Evolutionary conservation across 768 basidiomycete species (phyloP).

Genomic region (Russula vinacea): DNA sequence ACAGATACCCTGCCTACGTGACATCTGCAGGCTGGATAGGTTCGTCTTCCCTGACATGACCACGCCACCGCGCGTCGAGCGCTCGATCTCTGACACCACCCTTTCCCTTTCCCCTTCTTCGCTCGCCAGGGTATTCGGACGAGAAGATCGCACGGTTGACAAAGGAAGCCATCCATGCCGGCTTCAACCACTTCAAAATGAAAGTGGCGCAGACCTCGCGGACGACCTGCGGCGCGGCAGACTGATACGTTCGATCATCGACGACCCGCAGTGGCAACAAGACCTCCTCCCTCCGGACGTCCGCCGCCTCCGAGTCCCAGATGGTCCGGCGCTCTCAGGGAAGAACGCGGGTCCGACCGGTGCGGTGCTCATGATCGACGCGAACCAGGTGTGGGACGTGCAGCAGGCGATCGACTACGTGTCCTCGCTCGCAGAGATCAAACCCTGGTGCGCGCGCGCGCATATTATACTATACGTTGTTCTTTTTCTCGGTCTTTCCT

Average conservation of each 20-base stretch:
- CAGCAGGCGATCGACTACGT: slow-evolving; percentile 91
- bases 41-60: slow-evolving; percentile 28
- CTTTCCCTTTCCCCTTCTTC: too few species aligned
- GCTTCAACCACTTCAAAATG: slow-evolving; percentile 99
- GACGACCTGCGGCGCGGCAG: slow-evolving; percentile 84
- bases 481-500: not conserved
- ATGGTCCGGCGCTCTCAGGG: slow-evolving; percentile 59
- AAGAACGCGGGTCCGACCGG: slow-evolving; percentile 97
- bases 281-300: slow-evolving; percentile 57
- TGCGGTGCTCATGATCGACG: slow-evolving; percentile 93
- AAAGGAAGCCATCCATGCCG: slow-evolving; percentile 75
- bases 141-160: slow-evolving; percentile 88
- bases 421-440: slow-evolving; percentile 68
- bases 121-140: slow-evolving; percentile 70
- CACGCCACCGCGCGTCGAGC: not conserved
- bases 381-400: slow-evolving; percentile 97
- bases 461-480: too few species aligned
- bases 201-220: slow-evolving; percentile 82
- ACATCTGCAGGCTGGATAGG: slow-evolving; percentile 93
- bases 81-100: not conserved
- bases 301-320: slow-evolving; percentile 63
- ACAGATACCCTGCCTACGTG: slow-evolving; percentile 88
- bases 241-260: slow-evolving; percentile 92
- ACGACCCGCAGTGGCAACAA: slow-evolving; percentile 68
- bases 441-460: slow-evolving; percentile 66